Evolutionary conservation across 805 yeast genomes (phyloP).

Genomic region (Cyberlindnera amylophila): DNA sequence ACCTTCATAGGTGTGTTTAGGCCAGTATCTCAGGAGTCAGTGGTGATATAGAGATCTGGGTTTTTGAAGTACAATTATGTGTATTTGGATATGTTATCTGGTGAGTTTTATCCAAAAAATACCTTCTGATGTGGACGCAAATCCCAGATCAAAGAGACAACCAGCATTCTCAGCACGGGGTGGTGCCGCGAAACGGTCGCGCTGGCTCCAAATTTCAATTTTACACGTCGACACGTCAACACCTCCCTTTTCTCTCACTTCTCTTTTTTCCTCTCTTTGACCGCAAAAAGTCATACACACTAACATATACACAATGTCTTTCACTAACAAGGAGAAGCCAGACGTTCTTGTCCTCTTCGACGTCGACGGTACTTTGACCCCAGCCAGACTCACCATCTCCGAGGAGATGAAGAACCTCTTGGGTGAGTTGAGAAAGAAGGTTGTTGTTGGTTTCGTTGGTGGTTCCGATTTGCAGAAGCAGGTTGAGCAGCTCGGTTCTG

Average conservation of each 20-base stretch:
- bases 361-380: conserved; percentile 97
- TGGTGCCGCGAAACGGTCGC: too few species aligned
- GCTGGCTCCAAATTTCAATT: background rate
- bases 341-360: conserved; percentile 90
- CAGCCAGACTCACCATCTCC: conserved; percentile 81
- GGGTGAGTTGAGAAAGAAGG: conserved; percentile 79
- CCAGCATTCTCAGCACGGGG: too few species aligned
- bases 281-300: background rate
- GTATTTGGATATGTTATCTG: too few species aligned
- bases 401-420: conserved; percentile 75
- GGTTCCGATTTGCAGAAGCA: conserved; percentile 95
- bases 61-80: too few species aligned
- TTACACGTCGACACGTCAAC: background rate
- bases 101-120: too few species aligned
- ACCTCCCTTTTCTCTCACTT: background rate
- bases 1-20: too few species aligned
- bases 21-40: too few species aligned
- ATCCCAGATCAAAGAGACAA: too few species aligned
- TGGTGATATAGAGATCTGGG: too few species aligned
- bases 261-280: conserved; percentile 1
- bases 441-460: conserved; percentile 95
- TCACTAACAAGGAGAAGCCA: conserved; percentile 74
- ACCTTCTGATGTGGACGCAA: too few species aligned
- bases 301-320: conserved; percentile 39
- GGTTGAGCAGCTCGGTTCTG: conserved; percentile 89